Conservation (phyloP, 176 grass and related monocot species). For the Eragrostis curvula region DNA sequence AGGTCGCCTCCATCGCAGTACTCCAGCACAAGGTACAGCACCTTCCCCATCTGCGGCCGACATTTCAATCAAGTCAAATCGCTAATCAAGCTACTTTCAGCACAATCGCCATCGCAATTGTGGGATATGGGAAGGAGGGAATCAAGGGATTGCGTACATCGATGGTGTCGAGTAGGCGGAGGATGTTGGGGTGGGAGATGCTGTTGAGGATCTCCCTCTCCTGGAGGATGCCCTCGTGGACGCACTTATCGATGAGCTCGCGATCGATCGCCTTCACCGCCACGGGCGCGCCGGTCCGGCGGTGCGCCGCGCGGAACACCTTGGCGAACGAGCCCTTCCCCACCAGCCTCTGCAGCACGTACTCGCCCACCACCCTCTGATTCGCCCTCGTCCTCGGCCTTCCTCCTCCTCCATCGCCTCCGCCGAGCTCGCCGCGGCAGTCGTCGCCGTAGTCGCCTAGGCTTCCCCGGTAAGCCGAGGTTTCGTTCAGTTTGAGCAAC, state of each 20-base stretch:
- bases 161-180: conserved; percentile 62
- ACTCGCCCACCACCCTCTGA: conserved; percentile 52
- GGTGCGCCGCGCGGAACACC: conserved; percentile 62
- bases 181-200: conserved; percentile 74
- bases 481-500: conserved; percentile 1
- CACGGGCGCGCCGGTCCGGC: conserved; percentile 44
- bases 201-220: conserved; percentile 60
- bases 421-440: neutral
- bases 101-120: neutral
- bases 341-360: conserved; percentile 49
- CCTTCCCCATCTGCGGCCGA: conserved; percentile 44
- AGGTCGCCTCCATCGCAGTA: conserved; percentile 76
- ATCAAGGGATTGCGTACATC: conserved; percentile 37
- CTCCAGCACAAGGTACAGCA: conserved; percentile 65
- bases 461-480: neutral
- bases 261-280: conserved; percentile 81
- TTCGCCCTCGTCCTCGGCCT: conserved; percentile 26
- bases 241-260: conserved; percentile 40
- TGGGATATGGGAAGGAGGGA: neutral
- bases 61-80: neutral
- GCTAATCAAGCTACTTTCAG: neutral
- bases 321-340: conserved; percentile 63
- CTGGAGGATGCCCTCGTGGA: conserved; percentile 58
- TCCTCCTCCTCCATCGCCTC: conserved; percentile 35
- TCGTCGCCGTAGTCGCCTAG: neutral